Base-by-base conservation (phyloP, 2,329 filamentous ascomycete genomes). In the Lachnum nothofagi region DNA sequence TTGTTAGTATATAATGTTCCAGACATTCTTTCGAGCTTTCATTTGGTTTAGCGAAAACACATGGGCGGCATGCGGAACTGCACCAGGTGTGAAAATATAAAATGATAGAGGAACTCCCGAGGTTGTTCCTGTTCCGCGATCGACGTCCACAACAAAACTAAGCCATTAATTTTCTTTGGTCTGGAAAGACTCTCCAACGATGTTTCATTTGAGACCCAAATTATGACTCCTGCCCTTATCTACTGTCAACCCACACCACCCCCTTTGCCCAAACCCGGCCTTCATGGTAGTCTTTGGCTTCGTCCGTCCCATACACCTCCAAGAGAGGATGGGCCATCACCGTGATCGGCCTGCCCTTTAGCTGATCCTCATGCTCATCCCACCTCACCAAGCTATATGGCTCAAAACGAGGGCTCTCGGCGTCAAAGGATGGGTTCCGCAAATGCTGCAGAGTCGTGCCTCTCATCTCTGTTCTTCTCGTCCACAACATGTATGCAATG, bases 201-300 rank as follows among this genome's bases (percentile, higher is more conserved):
- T n/a, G n/a, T n/a, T n/a, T n/a, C n/a, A n/a, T n/a, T n/a, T n/a
- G n/a, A n/a, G n/a, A n/a, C n/a, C n/a, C n/a, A 20, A 37, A 37
- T 20, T n/a, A 16, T n/a, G 19, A 37, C 19, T 20, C 19, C 22
- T 24, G 25, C n/a, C 14, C 38, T 22, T 4, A 25, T 27, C 38
- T 54, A 35, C 57, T 58, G 43, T 58, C 48, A 27, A 60, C 44
- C 58, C 53, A 59, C 17, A 58, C 57, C 25, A 46, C 55, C 5
- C 46, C 55, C 1, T 43, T 29, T 27, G 43, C 41, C 55, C 55
- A 59, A 10, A 58, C 49, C 37, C 46, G 42, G 33, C 16, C 29
- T 3, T 48, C 17, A 33, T 60, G 44, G 37, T 59, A 59, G 12
- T 55, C 38, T n/a, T 51, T 42, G 3, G 22, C 58, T 14, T 58